A percentile compares a stretch with the other conserved stretches of the same genome.
These are phyloP conservation scores for Clarireedia monteithiana DNA, from an alignment of 2,329 filamentous ascomycete genomes.

Conservation along the genomic window DNA sequence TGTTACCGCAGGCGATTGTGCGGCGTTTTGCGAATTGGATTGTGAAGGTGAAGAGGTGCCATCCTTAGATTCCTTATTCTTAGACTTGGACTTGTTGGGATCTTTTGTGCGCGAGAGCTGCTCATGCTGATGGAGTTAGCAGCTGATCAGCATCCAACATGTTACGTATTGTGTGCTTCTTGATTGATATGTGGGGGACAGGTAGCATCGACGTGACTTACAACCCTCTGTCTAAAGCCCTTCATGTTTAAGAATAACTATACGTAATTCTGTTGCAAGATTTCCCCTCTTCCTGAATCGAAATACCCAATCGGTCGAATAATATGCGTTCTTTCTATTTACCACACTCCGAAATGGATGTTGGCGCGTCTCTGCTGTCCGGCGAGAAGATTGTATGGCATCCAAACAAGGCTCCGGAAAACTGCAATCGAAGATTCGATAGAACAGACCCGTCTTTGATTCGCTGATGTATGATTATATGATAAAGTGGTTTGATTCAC, in stretches of 20 bases:
- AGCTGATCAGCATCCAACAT: slow-evolving; percentile 12
- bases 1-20: slow-evolving; percentile 59
- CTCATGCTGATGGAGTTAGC: slow-evolving; percentile 53
- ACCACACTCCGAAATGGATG: neutral
- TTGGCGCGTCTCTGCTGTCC: slow-evolving; percentile 2
- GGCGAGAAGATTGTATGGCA: neutral
- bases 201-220: slow-evolving; percentile 43
- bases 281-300: neutral
- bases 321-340: neutral
- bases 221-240: slow-evolving; percentile 94
- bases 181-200: slow-evolving; percentile 7
- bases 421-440: neutral
- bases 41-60: slow-evolving; percentile 72
- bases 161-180: neutral
- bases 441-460: neutral
- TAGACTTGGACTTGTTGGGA: slow-evolving; percentile 70
- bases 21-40: slow-evolving; percentile 40
- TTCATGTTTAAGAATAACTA: slow-evolving; percentile 62
- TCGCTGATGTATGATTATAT: neutral
- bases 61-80: slow-evolving; percentile 64
- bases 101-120: slow-evolving; percentile 89
- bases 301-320: neutral
- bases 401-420: neutral
- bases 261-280: neutral
- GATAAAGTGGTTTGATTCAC: neutral